Base-by-base conservation (phyloP, 257 asterid species). In the Thymus mandschuricus region DNA sequence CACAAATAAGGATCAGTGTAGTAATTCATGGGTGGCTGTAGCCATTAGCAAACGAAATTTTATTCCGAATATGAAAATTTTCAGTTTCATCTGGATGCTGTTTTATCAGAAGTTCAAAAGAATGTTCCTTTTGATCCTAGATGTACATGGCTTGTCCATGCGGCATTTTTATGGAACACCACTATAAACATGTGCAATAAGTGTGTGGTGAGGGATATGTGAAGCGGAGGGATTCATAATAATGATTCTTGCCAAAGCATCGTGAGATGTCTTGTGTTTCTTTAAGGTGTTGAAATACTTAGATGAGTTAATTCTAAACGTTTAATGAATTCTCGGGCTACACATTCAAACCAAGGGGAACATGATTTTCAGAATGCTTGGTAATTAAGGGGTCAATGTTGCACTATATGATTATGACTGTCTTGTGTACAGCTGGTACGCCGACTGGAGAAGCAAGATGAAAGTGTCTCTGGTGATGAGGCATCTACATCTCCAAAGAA, bases 401-500 rank as follows among this genome's bases (percentile, higher is more conserved):
- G 67, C 74, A 48, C 59, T 52, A 61, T 57, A 57, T 74, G 56
- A 73, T 58, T 60, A 65, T 65, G 12, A 13, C 35, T 48, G 33
- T 61, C 79, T 65, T 65, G 2, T 78, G 69, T 81, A 77, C 81
- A 95, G 99, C 87, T 95, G 86, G 89, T 92, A 64, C 86, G 99
- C 73, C 90, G 83, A 61, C 85, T 92, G 75, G 92, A 88, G 68
- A 85, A 78, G 77, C 92, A 70, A 68, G 89, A 88, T 58, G 96
- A 87, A 70, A 85, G 85, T 82, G 85, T 40, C 35, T 76, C 89
- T 50, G 86, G 84, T 12, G 89, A 91, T 62, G 98, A 87, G 66
- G 86, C 86, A 66, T 78, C 93, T 69, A 89, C 87, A 40, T 83
- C 89, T 31, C 92, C 96, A 70, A 85, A 88, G 84, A 92, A 89